A percentile compares a stretch with the other conserved stretches of the same genome.
phyloP scores from a whole-genome alignment of 192 early-diverging fungal genomes.

The Geosiphon pyriformis region DNA sequence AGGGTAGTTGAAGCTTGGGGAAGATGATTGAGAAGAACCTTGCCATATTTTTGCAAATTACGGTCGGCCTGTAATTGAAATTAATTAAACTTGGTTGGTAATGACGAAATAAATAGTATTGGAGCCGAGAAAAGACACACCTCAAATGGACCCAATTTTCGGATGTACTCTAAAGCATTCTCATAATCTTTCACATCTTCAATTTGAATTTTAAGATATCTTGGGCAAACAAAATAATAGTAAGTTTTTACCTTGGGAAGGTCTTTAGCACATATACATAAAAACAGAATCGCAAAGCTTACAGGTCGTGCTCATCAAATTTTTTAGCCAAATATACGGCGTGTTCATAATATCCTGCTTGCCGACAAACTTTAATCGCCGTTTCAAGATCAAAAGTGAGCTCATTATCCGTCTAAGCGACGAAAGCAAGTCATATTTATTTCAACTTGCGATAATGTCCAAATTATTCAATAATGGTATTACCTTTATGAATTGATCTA shows the following conservation, averaged over 20 bases:
- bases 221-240: slow-evolving; percentile 15
- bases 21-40: slow-evolving; percentile 46
- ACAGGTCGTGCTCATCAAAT: slow-evolving; percentile 74
- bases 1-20: slow-evolving; percentile 52
- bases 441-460: neutral
- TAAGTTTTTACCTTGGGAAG: too few species aligned
- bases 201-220: slow-evolving; percentile 84
- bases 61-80: slow-evolving; percentile 34
- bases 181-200: slow-evolving; percentile 82
- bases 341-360: slow-evolving; percentile 85
- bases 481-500: slow-evolving; percentile 86
- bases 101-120: neutral
- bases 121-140: slow-evolving; percentile 4
- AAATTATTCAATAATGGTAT: neutral
- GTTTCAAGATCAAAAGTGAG: slow-evolving; percentile 91
- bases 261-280: too few species aligned
- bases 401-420: slow-evolving; percentile 65
- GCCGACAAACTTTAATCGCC: slow-evolving; percentile 87
- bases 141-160: slow-evolving; percentile 45
- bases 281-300: slow-evolving; percentile 25
- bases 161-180: slow-evolving; percentile 73
- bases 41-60: slow-evolving; percentile 55
- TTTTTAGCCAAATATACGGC: slow-evolving; percentile 87
- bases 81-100: neutral
- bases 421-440: neutral